phyloP scores from a whole-genome alignment of 257 asterid genomes.

The Plantago elongata region DNA sequence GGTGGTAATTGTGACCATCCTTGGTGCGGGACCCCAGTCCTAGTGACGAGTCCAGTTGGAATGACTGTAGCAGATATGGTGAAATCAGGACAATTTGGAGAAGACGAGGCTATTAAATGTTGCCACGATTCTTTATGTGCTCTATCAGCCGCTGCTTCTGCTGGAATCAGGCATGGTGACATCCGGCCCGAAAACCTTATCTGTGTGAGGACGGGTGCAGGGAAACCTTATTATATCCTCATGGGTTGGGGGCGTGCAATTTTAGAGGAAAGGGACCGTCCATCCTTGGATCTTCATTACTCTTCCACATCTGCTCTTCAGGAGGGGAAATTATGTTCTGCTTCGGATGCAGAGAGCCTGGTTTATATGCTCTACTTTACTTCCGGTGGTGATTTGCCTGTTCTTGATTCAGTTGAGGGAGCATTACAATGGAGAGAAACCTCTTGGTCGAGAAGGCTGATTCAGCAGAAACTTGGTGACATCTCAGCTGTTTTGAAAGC shows the following conservation, averaged over 20 bases:
- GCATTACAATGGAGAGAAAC: conserved; percentile 93
- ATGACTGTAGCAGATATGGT: conserved; percentile 68
- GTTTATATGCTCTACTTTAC: conserved; percentile 81
- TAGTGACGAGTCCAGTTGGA: conserved; percentile 85
- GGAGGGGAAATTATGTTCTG: conserved; percentile 88
- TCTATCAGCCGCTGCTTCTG: conserved; percentile 58
- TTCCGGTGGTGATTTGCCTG: conserved; percentile 70
- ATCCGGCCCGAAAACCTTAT: conserved; percentile 84
- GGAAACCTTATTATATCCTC: conserved; percentile 57
- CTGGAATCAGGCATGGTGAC: conserved; percentile 93
- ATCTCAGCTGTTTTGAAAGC: conserved; percentile 94
- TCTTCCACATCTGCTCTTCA: conserved; percentile 96
- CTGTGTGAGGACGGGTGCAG: conserved; percentile 44
- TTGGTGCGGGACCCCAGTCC: conserved; percentile 83
- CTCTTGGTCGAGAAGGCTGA: conserved; percentile 93
- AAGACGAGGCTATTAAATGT: conserved; percentile 73
- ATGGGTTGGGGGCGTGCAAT: conserved; percentile 98
- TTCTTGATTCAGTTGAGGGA: conserved; percentile 91
- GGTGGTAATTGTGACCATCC: conserved; percentile 69
- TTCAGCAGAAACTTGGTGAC: conserved; percentile 94
- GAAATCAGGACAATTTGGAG: conserved; percentile 57
- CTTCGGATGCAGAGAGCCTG: conserved; percentile 95
- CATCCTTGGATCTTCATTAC: conserved; percentile 81
- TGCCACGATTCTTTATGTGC: conserved; percentile 94
- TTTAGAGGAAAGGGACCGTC: conserved; percentile 92